phyloP scores from a whole-genome alignment of 805 yeast genomes.

The Clavispora santaluciae region DNA sequence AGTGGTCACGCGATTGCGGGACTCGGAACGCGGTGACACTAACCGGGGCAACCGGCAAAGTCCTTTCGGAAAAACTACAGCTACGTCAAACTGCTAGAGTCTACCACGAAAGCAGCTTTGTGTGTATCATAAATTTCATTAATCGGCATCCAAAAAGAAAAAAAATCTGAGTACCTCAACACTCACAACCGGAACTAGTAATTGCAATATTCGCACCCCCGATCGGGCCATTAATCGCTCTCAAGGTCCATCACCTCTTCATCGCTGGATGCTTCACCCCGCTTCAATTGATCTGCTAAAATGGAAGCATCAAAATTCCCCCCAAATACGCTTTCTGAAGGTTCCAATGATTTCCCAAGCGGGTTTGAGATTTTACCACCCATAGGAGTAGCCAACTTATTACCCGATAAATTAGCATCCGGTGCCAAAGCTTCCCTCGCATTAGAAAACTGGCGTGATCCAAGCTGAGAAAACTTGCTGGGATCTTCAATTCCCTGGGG shows the following conservation, averaged over 20 bases:
- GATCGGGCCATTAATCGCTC: conserved; percentile 48
- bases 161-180: too few species aligned
- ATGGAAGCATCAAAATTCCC: conserved; percentile 24
- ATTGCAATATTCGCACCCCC: too few species aligned
- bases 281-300: conserved; percentile 35
- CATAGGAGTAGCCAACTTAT: conserved; percentile 22
- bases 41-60: too few species aligned
- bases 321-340: conserved; percentile 1
- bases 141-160: too few species aligned
- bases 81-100: too few species aligned
- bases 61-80: too few species aligned
- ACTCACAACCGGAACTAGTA: too few species aligned
- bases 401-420: conserved; percentile 8
- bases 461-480: conserved; percentile 11
- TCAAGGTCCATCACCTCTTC: conserved; percentile 59
- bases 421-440: conserved; percentile 1
- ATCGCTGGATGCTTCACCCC: conserved; percentile 48
- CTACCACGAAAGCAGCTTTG: too few species aligned
- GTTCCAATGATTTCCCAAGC: conserved; percentile 4
- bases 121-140: too few species aligned
- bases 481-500: neutral
- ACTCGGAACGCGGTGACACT: neutral
- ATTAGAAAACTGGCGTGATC: neutral
- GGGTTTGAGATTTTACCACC: conserved; percentile 13
- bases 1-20: neutral